Evolutionary conservation across 441 rosid species (phyloP).

Genomic region (Hura crepitans): DNA sequence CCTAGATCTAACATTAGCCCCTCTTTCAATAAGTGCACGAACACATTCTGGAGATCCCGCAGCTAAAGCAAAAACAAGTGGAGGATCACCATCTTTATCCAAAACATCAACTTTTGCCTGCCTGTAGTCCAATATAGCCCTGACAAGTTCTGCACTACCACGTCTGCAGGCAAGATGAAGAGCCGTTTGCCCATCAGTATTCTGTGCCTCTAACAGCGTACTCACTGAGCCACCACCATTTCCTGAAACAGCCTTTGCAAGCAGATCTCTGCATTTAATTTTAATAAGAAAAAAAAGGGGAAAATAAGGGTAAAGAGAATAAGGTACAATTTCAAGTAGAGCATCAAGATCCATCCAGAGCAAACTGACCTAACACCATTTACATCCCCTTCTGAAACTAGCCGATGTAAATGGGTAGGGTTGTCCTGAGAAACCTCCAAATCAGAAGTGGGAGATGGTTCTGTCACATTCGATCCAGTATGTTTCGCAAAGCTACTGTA

Average conservation of each 20-base stretch:
- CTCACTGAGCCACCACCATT: conserved; percentile 43
- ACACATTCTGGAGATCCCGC: conserved; percentile 99
- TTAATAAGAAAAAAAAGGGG: conserved; percentile 10
- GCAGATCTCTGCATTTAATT: conserved; percentile 53
- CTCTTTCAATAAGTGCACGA: conserved; percentile 69
- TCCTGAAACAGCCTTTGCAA: conserved; percentile 67
- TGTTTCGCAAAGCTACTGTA: conserved; percentile 54
- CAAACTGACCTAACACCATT: conserved; percentile 75
- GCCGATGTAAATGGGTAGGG: conserved; percentile 62
- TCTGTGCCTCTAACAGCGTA: conserved; percentile 73
- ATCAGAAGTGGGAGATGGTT: conserved; percentile 44
- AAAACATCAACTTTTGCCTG: conserved; percentile 80
- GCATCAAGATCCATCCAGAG: neutral
- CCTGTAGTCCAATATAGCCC: conserved; percentile 60
- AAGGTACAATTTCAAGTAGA: conserved; percentile 12
- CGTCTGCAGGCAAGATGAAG: conserved; percentile 98
- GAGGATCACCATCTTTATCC: conserved; percentile 98
- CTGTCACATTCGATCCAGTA: conserved; percentile 53
- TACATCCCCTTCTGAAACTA: conserved; percentile 74
- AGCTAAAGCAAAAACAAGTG: conserved; percentile 97
- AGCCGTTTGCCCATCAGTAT: conserved; percentile 91
- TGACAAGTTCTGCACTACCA: conserved; percentile 88
- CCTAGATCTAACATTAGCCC: conserved; percentile 80
- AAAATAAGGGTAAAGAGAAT: neutral
- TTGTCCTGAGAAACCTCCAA: conserved; percentile 50